Conservation (phyloP, 192 early-diverging fungal genomes). For the Ramicandelaber brevisporus region DNA sequence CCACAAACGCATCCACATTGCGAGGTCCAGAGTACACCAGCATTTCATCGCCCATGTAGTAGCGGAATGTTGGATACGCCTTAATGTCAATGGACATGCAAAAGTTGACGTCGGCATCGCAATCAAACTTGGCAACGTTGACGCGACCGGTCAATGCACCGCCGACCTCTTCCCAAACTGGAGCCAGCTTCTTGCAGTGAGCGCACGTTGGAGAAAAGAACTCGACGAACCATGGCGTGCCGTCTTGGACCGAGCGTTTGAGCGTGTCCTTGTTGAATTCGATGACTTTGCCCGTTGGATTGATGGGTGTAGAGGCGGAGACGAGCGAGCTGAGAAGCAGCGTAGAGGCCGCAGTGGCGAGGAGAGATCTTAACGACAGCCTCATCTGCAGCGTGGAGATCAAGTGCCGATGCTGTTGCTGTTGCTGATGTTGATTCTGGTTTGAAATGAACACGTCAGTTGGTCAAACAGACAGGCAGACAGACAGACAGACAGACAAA, state of each 20-base stretch:
- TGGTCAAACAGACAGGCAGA: too few species aligned
- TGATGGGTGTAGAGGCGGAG: too few species aligned
- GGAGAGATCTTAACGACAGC: too few species aligned
- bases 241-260: constrained; percentile 18
- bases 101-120: constrained; percentile 28
- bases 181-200: constrained; percentile 68
- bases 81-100: constrained; percentile 38
- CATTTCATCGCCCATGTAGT: constrained; percentile 14
- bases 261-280: constrained; percentile 24
- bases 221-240: constrained; percentile 66
- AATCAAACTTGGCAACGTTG: constrained; percentile 72
- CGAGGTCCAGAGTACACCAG: constrained; percentile 17
- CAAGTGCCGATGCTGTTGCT: too few species aligned
- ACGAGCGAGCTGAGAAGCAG: too few species aligned
- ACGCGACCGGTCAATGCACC: constrained; percentile 28
- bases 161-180: constrained; percentile 48
- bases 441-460: too few species aligned
- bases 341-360: too few species aligned
- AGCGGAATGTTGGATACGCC: constrained; percentile 71
- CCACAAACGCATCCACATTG: constrained; percentile 24
- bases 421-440: too few species aligned
- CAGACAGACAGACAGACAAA: too few species aligned
- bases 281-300: constrained; percentile 24
- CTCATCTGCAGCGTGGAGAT: too few species aligned
- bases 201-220: constrained; percentile 79